Evolutionary conservation across 2,329 filamentous ascomycete genomes (phyloP), one percentile per base, ranked within the genome.

Genomic region (Paecilomyces niveus): DNA sequence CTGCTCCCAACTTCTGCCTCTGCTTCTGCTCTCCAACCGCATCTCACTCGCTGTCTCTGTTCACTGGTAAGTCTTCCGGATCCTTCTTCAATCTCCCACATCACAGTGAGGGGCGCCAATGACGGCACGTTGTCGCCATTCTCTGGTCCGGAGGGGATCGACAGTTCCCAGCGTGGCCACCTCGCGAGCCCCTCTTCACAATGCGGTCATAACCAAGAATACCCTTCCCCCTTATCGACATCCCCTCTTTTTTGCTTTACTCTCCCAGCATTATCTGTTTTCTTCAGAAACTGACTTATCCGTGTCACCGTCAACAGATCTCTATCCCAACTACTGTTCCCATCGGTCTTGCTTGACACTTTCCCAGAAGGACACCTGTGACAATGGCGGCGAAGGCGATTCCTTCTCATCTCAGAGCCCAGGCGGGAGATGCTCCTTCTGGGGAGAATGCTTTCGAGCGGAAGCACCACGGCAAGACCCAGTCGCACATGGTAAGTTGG

Each of bases 361-460:
- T 68, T 73, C 63, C 66, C 69, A 54, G 66, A 56, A 58, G 56
- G 57, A 64, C 51, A 58, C 49, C 55, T 52, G 56, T 67, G 35
- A 79, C 67, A 68, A 93, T 93, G 89, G 86, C 89, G 64, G 82
- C 85, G 70, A 91, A 85, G 78, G 89, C 90, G 64, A 80, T 97
- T 68, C 91, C 92, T 64, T 82, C 89, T 51, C 93, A 95, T 82
- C 83, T 97, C 70, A 93, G 72, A 58, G 72, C 75, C 54, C 68
- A 91, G 83, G 83, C 86, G 62, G 76, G 13, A 45, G 35, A 78
- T 60, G 68, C 69, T 39, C 65, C 67, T 59, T 64, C 69, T 54
- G 61, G 70, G 58, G 71, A 72, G 58, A 65, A 69, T 57, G 68
- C 68, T 54, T 71, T 75, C 59, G 71, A 70, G 62, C 73, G 77